Conservation (phyloP, 306 rosid species). For the Neltuma alba region DNA sequence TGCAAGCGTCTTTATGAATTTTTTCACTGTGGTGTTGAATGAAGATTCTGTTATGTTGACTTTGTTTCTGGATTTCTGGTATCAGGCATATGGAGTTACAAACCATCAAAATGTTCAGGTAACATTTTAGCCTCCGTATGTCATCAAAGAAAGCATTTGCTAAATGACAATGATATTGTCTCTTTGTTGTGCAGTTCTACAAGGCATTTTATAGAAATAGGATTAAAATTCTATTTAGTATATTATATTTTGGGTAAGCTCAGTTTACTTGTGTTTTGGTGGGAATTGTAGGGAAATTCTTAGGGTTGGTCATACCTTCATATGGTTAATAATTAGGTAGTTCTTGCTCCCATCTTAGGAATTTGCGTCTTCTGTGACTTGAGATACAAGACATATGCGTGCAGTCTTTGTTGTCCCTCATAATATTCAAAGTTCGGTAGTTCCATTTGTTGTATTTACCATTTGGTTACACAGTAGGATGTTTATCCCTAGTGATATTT, state of each 20-base stretch:
- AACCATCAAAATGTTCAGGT: conserved; percentile 69
- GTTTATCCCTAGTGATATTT: no score
- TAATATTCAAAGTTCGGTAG: neutral
- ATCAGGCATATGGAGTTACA: conserved; percentile 59
- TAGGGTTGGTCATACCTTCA: neutral
- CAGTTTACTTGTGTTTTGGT: neutral
- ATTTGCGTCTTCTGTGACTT: neutral
- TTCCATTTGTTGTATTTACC: neutral
- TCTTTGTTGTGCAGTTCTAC: neutral
- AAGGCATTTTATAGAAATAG: neutral
- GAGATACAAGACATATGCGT: neutral
- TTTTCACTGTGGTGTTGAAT: conserved; percentile 13
- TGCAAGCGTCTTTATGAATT: conserved; percentile 45
- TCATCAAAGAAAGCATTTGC: neutral
- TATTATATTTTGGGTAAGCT: neutral
- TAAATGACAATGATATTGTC: neutral
- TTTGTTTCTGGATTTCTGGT: conserved; percentile 46
- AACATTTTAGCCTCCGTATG: conserved; percentile 11
- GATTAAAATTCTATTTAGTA: no score
- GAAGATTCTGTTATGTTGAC: conserved; percentile 34
- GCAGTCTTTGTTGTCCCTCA: conserved; percentile 12
- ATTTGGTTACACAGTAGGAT: no score
- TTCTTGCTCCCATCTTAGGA: neutral
- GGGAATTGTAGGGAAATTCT: neutral
- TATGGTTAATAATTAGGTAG: neutral